Percentiles rank a stretch among this genome's conserved stretches.
Conservation (phyloP, 2,329 filamentous ascomycete species). For the Hypoxylon sp. region DNA sequence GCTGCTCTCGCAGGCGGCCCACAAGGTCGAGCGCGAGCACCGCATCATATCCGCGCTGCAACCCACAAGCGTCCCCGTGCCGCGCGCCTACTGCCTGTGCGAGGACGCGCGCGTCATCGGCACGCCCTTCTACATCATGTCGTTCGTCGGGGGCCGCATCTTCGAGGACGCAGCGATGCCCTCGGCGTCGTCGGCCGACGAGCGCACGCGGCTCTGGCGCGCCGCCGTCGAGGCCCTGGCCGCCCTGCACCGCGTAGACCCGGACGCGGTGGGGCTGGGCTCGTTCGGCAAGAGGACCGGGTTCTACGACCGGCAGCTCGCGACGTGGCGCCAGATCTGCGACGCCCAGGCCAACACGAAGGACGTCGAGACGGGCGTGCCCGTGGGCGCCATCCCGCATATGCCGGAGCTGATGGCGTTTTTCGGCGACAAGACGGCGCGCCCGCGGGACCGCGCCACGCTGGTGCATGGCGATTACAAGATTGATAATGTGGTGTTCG, state of each 20-base stretch:
- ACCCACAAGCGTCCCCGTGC: constrained; percentile 85
- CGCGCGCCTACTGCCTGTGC: constrained; percentile 86
- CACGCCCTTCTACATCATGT: constrained; percentile 97
- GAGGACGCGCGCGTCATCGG: constrained; percentile 85
- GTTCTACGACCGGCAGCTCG: constrained; percentile 89
- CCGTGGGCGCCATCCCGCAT: constrained; percentile 87
- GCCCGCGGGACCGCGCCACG: constrained; percentile 82
- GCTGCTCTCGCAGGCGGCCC: constrained; percentile 92
- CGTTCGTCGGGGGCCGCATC: constrained; percentile 93
- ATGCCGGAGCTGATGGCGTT: constrained; percentile 85
- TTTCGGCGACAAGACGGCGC: constrained; percentile 77
- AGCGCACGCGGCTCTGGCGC: constrained; percentile 86
- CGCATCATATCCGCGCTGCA: constrained; percentile 88
- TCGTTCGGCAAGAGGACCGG: constrained; percentile 79
- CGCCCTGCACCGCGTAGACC: constrained; percentile 83
- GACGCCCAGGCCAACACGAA: constrained; percentile 80
- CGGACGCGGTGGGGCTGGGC: constrained; percentile 75
- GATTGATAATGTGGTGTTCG: constrained; percentile 91
- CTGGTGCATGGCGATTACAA: constrained; percentile 98
- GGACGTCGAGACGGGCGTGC: constrained; percentile 81
- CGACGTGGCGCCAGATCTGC: constrained; percentile 85
- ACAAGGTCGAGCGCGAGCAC: constrained; percentile 97
- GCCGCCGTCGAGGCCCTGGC: constrained; percentile 87
- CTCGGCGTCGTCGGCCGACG: constrained; percentile 71
- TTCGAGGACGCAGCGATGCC: constrained; percentile 89